Evolutionary conservation across 1,139 yeast genomes (phyloP).

Genomic region (Saccharomyces hybrid): DNA sequence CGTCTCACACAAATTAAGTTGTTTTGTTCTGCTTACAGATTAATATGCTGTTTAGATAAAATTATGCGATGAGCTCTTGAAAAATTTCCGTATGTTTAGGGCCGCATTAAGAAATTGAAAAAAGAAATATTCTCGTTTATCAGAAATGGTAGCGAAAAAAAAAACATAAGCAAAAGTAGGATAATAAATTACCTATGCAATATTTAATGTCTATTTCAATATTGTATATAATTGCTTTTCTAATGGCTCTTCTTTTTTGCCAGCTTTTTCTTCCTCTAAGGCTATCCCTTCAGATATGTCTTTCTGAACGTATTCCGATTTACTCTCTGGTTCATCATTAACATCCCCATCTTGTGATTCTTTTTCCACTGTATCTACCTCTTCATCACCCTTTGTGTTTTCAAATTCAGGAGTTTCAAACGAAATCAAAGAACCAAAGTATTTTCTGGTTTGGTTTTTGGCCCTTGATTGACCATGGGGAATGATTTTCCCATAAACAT

Average conservation of each 20-base stretch:
- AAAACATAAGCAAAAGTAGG: not conserved
- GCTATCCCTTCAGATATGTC: not conserved
- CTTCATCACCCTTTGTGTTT: constrained; percentile 4
- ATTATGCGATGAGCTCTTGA: not conserved
- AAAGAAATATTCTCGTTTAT: not conserved
- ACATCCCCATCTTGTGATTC: constrained; percentile 16
- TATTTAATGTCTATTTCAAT: constrained; percentile 20
- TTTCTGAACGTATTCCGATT: not conserved
- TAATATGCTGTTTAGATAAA: not conserved
- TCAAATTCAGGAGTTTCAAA: constrained; percentile 8
- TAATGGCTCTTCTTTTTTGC: constrained; percentile 9
- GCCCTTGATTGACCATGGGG: constrained; percentile 28
- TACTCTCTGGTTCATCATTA: constrained; percentile 9
- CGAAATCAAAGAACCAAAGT: constrained; percentile 23
- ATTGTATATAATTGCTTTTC: constrained; percentile 9
- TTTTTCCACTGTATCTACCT: constrained; percentile 9
- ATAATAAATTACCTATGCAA: not conserved
- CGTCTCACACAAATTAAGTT: not conserved
- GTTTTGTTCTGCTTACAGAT: not conserved
- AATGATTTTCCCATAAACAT: constrained; percentile 34
- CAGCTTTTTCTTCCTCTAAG: constrained; percentile 11
- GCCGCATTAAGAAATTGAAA: not conserved
- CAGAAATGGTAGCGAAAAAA: not conserved
- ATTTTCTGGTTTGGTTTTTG: constrained; percentile 12
- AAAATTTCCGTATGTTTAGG: not conserved